Evolutionary conservation across 2,329 filamentous ascomycete genomes (phyloP).

Genomic region (Colletotrichum sidae): DNA sequence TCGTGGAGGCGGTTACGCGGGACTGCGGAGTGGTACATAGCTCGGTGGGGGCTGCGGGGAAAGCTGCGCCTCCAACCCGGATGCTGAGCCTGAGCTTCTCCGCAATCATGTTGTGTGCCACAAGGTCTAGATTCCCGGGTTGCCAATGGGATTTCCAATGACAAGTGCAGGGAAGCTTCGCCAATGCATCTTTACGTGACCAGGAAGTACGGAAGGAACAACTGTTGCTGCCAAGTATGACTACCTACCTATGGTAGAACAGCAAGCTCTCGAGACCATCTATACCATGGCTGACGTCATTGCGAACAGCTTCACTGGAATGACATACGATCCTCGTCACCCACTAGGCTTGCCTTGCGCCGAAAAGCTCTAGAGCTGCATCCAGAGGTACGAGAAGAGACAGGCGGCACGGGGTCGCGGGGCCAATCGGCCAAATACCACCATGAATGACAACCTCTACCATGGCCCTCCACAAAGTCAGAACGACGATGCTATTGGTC

Average conservation of each 20-base stretch:
- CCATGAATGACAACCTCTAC: constrained; percentile 4
- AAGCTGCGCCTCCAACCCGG: too few species aligned
- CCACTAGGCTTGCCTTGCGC: constrained; percentile 2
- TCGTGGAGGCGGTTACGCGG: too few species aligned
- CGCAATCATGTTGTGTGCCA: too few species aligned
- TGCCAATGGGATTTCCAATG: too few species aligned
- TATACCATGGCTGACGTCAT: constrained; percentile 29
- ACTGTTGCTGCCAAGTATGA: too few species aligned
- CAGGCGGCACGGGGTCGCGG: not conserved
- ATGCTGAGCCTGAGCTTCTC: too few species aligned
- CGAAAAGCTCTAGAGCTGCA: not conserved
- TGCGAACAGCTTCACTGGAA: constrained; percentile 6
- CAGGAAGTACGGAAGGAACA: too few species aligned
- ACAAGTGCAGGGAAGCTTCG: too few species aligned
- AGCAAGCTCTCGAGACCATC: not conserved
- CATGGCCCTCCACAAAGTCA: not conserved
- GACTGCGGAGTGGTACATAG: too few species aligned
- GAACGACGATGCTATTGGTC: not conserved
- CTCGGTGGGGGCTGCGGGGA: too few species aligned
- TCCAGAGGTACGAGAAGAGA: not conserved
- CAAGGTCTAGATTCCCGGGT: too few species aligned
- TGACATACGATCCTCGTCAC: constrained; percentile 33
- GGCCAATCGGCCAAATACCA: constrained; percentile 17
- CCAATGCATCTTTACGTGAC: too few species aligned
- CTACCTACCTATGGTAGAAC: not conserved